Evolutionary conservation across 2,329 filamentous ascomycete genomes (phyloP), one percentile per base, ranked within the genome.

Genomic region (Trichoderma sp.): DNA sequence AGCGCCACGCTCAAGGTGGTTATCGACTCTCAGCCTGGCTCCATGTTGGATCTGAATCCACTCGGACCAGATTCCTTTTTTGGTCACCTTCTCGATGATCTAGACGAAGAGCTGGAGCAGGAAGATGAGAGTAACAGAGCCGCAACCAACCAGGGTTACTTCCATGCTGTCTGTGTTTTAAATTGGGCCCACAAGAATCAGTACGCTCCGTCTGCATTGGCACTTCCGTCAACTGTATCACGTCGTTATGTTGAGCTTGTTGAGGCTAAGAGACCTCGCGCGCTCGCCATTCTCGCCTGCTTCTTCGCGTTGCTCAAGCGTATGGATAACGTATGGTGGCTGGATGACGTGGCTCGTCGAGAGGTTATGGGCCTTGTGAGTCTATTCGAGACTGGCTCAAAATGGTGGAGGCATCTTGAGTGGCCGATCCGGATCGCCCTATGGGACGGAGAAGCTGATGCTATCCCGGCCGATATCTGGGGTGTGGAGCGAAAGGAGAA

Each of bases 291-390:
- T 43, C 83, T 91, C 1, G 89, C 88, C 7, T 89, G 87, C 76
- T 91, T 90, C 76, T 91, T 91, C 73, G 89, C 88, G 33, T 80
- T 91, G 47, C 81, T 92, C 58, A 89, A 89, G 74, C 84, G 84
- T 40, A 81, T 91, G 71, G 86, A 90, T 70, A 78, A 82, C 19
- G 81, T 89, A 19, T 93, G 91, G 91, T 93, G 91, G 90, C 80
- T 92, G 33, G 84, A 88, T 24, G 89, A 90, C 49, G 89, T 91
- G 74, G 86, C 89, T 8, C 84, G 86, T 19, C 85, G 88, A 68
- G 88, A 92, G 73, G 87, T 92, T 19, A 85, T 88, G 75, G 89
- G 89, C 24, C 83, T 91, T 29, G 83, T 88, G 24, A 84, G 84
- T 43, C 78, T 88, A 43, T 89, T 89, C 75, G 85, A 88, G 74